phyloP scores from a whole-genome alignment of 805 yeast genomes.

The Teunomyces panamensis region DNA sequence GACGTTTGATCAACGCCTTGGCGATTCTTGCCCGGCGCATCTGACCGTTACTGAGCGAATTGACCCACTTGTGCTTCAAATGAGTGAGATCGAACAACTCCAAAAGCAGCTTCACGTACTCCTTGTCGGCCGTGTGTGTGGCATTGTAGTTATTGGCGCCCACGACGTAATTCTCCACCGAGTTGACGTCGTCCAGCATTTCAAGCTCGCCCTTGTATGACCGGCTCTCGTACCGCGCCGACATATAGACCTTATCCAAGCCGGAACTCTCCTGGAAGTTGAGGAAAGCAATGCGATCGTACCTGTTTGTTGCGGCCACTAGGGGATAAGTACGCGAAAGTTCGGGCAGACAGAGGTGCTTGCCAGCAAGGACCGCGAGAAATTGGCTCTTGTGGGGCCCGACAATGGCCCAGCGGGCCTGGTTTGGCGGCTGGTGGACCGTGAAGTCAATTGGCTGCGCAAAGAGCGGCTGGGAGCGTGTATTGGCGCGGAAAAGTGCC shows the following conservation, averaged over 20 bases:
- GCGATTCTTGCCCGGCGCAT: constrained; percentile 88
- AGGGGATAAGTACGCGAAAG: constrained; percentile 55
- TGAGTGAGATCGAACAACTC: constrained; percentile 52
- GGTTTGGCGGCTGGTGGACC: constrained; percentile 13
- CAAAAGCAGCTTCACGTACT: constrained; percentile 42
- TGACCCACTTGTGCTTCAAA: constrained; percentile 70
- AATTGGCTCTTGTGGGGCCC: constrained; percentile 53
- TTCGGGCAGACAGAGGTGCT: constrained; percentile 51
- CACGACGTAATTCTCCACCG: constrained; percentile 52
- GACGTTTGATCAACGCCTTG: constrained; percentile 60
- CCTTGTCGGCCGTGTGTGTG: constrained; percentile 19
- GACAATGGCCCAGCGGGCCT: constrained; percentile 28
- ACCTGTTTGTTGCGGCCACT: constrained; percentile 23
- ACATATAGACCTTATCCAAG: constrained; percentile 59
- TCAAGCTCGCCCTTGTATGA: constrained; percentile 61
- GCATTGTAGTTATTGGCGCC: constrained; percentile 52
- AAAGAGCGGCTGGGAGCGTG: constrained; percentile 16
- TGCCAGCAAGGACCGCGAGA: constrained; percentile 55
- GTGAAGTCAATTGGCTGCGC: constrained; percentile 25
- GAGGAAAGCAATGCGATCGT: constrained; percentile 31
- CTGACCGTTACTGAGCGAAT: constrained; percentile 91
- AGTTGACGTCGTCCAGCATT: constrained; percentile 60
- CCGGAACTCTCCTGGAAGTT: constrained; percentile 37
- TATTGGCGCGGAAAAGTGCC: constrained; percentile 20
- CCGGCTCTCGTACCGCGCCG: constrained; percentile 85